These are phyloP conservation scores for Curvularia verruculosa DNA, from an alignment of 2,329 filamentous ascomycete genomes.

Conservation along the genomic window DNA sequence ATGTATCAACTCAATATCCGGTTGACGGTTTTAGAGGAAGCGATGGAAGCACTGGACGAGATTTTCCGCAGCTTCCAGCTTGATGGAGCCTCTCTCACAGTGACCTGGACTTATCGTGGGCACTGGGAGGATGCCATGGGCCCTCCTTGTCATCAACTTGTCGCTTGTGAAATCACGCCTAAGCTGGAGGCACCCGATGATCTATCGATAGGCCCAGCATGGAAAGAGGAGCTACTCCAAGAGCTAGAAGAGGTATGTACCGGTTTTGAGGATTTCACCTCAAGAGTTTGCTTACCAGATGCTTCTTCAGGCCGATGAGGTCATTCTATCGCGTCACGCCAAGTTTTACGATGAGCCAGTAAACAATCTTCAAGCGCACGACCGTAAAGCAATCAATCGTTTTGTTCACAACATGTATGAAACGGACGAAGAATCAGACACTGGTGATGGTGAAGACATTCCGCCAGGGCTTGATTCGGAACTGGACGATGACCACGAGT, in stretches of 20 bases:
- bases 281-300: no score
- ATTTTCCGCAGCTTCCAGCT: not conserved
- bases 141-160: not conserved
- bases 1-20: constrained; percentile 2
- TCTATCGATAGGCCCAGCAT: not conserved
- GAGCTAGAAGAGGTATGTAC: not conserved
- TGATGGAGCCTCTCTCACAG: not conserved
- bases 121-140: not conserved
- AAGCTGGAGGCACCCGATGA: not conserved
- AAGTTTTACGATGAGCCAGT: not conserved
- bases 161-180: not conserved
- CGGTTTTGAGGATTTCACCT: not conserved
- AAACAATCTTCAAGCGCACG: not conserved
- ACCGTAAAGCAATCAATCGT: not conserved
- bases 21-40: not conserved
- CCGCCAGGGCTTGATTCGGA: not conserved
- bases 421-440: not conserved
- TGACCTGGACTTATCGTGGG: constrained; percentile 8
- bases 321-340: not conserved
- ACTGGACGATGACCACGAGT: not conserved
- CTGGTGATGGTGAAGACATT: not conserved
- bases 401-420: not conserved
- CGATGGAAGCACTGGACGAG: not conserved
- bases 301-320: not conserved
- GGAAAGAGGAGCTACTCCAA: not conserved